These are phyloP conservation scores for Coemansia sp. DNA, from an alignment of 192 early-diverging fungal species.

Conservation along the genomic window DNA sequence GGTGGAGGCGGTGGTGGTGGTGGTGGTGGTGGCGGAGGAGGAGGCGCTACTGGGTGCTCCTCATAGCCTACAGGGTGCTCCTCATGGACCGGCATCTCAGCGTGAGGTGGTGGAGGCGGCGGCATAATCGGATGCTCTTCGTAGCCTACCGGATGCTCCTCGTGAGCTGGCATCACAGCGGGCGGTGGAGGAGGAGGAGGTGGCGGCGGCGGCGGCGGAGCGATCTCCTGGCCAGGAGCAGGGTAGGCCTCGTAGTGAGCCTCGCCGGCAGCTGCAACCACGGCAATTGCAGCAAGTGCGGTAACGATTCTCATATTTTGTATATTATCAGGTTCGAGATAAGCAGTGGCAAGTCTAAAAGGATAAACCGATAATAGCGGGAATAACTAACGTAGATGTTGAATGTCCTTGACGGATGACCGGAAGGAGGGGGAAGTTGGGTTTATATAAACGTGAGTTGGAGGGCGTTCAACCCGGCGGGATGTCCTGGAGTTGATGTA, in stretches of 20 bases:
- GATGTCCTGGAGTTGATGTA: neutral
- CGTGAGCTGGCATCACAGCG: slow-evolving; percentile 9
- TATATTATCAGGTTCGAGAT: no score
- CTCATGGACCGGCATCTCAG: slow-evolving; percentile 8
- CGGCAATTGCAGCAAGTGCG: slow-evolving; percentile 40
- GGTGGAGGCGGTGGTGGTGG: slow-evolving; percentile 4
- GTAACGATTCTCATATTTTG: slow-evolving; percentile 34
- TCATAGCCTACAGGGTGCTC: slow-evolving; percentile 17
- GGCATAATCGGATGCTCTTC: slow-evolving; percentile 13
- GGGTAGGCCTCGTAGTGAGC: slow-evolving; percentile 33
- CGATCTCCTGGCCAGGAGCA: neutral
- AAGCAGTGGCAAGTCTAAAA: neutral
- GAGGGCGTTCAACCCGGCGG: neutral
- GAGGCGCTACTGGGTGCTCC: slow-evolving; percentile 13
- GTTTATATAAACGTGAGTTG: slow-evolving; percentile 1
- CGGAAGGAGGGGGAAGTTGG: neutral
- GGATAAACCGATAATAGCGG: neutral
- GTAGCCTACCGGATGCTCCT: slow-evolving; percentile 15
- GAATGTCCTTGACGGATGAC: neutral
- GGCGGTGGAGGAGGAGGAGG: neutral
- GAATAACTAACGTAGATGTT: neutral
- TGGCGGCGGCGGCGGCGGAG: neutral
- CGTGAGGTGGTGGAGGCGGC: neutral
- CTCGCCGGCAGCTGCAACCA: slow-evolving; percentile 39
- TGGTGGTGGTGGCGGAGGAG: slow-evolving; percentile 4